phyloP scores from a whole-genome alignment of 2,329 filamentous ascomycete genomes.

The Trichophyton rubrum region DNA sequence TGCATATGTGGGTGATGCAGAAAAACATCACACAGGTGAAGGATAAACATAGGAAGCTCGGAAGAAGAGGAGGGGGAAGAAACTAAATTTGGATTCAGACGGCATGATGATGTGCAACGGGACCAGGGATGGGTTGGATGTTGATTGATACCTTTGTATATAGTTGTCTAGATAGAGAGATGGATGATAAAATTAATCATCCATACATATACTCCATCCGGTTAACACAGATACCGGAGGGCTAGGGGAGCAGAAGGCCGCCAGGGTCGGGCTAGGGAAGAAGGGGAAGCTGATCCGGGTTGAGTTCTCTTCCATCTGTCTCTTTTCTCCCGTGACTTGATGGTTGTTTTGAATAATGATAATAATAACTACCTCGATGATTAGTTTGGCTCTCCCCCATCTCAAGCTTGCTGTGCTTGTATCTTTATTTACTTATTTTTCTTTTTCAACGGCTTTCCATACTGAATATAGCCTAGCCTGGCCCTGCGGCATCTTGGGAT shows the following conservation, averaged over 20 bases:
- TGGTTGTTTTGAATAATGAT: too few species aligned
- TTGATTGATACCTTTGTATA: not conserved
- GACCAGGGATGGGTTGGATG: not conserved
- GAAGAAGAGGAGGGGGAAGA: not conserved
- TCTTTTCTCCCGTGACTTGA: too few species aligned
- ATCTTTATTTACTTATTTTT: not conserved
- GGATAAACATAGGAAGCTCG: not conserved
- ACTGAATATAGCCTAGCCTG: not conserved
- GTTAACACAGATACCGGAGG: not conserved
- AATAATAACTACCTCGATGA: too few species aligned
- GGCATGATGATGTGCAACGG: conserved; percentile 3
- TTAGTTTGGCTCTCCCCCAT: too few species aligned
- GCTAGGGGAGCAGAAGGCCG: not conserved
- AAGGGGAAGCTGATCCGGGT: not conserved
- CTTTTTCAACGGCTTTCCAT: conserved; percentile 1
- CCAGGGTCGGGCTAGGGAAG: not conserved
- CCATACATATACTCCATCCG: not conserved
- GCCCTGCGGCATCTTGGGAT: not conserved
- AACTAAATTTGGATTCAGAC: conserved; percentile 1
- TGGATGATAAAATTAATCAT: not conserved
- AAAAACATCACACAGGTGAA: conserved; percentile 1
- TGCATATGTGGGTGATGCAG: conserved; percentile 6
- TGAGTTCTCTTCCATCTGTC: not conserved
- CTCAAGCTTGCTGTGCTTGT: not conserved
- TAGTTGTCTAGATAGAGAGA: too few species aligned